Evolutionary conservation across 768 basidiomycete species (phyloP), one percentile per base, ranked within the genome.

Genomic region (Tulasnella sp.): DNA sequence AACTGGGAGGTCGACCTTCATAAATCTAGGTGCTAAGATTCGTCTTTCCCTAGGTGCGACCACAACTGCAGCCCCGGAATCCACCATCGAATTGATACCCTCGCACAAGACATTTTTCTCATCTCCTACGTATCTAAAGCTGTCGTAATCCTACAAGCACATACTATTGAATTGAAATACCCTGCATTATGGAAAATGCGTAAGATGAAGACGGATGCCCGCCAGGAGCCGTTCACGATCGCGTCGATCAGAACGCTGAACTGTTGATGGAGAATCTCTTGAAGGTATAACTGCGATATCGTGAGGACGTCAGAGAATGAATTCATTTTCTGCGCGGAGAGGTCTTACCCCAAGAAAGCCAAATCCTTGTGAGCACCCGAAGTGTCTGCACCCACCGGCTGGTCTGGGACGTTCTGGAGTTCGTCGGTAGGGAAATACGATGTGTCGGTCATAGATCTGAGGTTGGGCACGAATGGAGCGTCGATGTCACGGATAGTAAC

Each of bases 341-440:
- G 36, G 7, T 47, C 6, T 22, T 81, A 87, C 78, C 86, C 86
- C 75, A 87, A 80, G 82, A 87, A 87, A 1, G 86, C 86, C 52
- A 87, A 79, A 75, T 87, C 86, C 52, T 74, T 87, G 78, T 82
- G 84, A 26, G 83, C 81, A 17, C 81, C 83, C 11, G 41, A 67
- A 16, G 78, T 74, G 71, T 85, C 83, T 12, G 77, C 80, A 17
- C 77, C 80, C 3, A 78, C 78, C 9, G 83, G 82, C 69, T 84
- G 81, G 36, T 87, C 86, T 0, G 74, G 74, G 11, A 74, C 89
- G 80, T 94, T 91, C 72, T 95, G 92, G 70, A 95, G 85, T 76
- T 96, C 94, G 74, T 97, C 94, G 1, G 91, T 95, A 0, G 95
- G 95, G 86, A 97, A 97, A 82, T 97, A 97, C n/a, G 94, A 95